phyloP scores from a whole-genome alignment of 345 rosid genomes.

The Erysimum cheiranthoides region DNA sequence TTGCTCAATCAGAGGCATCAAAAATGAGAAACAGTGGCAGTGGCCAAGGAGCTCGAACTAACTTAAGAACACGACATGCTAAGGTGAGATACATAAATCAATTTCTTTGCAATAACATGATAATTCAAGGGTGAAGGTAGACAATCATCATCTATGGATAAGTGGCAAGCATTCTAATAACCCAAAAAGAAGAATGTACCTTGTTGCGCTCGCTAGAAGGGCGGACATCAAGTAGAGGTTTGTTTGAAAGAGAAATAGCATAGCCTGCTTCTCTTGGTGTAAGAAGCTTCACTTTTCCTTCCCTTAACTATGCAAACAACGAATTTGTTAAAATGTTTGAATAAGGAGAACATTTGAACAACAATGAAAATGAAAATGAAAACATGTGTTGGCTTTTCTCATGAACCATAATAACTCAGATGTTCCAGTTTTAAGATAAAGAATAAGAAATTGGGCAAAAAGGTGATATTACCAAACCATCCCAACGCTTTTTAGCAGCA shows the following conservation, averaged over 20 bases:
- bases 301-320: slow-evolving; percentile 64
- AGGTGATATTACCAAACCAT: slow-evolving; percentile 63
- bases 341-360: not conserved
- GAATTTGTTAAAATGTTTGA: not conserved
- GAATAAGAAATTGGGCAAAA: not conserved
- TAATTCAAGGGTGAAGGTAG: not conserved
- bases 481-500: slow-evolving; percentile 96
- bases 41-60: not conserved
- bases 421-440: not conserved
- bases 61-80: slow-evolving; percentile 2
- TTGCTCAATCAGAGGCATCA: slow-evolving; percentile 2
- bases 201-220: slow-evolving; percentile 74
- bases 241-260: slow-evolving; percentile 83
- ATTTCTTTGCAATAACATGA: not conserved
- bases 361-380: not conserved
- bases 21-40: slow-evolving; percentile 10
- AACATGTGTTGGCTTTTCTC: no score
- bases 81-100: slow-evolving; percentile 9
- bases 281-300: slow-evolving; percentile 80
- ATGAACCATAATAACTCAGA: not conserved
- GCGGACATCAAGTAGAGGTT: slow-evolving; percentile 84
- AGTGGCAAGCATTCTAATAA: not conserved
- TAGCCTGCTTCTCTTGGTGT: slow-evolving; percentile 90
- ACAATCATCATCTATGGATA: slow-evolving; percentile 9
- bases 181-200: slow-evolving; percentile 54